Conservation (phyloP, 2,329 filamentous ascomycete genomes). For the Aureobasidium sp. region DNA sequence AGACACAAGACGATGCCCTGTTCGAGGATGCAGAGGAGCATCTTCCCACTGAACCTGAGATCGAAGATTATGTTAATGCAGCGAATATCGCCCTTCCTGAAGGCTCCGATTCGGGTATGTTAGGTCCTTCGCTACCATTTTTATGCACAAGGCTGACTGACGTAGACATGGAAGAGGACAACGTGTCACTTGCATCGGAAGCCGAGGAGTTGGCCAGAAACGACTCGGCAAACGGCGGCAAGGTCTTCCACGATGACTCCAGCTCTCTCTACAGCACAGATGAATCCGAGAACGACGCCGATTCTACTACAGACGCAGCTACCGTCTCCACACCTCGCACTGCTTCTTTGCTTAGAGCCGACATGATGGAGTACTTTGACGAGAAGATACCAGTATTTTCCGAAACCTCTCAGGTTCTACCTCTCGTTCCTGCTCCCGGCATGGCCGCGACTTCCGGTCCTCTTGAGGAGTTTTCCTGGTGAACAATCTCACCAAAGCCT, state of each 20-base stretch:
- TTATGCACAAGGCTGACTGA: background rate
- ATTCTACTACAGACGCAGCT: constrained; percentile 1
- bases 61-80: background rate
- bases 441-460: constrained; percentile 27
- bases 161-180: background rate
- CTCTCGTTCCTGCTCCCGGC: constrained; percentile 18
- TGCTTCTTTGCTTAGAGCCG: constrained; percentile 4
- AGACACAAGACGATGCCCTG: background rate
- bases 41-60: background rate
- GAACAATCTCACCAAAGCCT: background rate
- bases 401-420: constrained; percentile 15
- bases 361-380: constrained; percentile 14
- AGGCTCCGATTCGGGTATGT: background rate
- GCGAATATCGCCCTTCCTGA: background rate
- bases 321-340: constrained; percentile 7
- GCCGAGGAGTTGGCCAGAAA: background rate
- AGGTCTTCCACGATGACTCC: constrained; percentile 2
- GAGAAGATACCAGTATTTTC: constrained; percentile 21
- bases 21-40: background rate
- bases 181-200: background rate
- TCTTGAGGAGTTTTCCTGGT: constrained; percentile 21
- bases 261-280: constrained; percentile 8
- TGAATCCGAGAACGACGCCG: background rate
- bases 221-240: constrained; percentile 4
- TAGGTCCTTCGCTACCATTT: background rate